Evolutionary conservation across 306 rosid genomes (phyloP), one percentile per base, ranked within the genome.

Genomic region (Pyrus communis): DNA sequence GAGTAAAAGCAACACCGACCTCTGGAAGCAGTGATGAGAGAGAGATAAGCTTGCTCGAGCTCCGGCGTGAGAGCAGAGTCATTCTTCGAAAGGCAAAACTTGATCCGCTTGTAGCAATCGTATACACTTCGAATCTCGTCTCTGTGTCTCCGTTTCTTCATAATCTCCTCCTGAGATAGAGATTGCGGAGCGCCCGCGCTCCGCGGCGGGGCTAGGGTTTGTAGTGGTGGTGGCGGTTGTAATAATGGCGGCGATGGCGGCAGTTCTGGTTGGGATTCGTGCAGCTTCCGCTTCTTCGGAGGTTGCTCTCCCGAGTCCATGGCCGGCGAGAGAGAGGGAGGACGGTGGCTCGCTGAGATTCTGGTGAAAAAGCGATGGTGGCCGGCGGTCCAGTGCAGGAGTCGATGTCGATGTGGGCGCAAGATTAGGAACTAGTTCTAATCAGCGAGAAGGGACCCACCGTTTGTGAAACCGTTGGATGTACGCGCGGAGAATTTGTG

Each of bases 281-380:
- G 77, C 13, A 87, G 78, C 88, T 54, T 84, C 27, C 93, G 89
- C 87, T 87, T 89, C 86, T 89, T 89, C 74, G 70, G 88, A 78
- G 90, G 91, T 74, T 84, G 91, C 86, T 89, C 93, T 62, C 75
- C 86, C 13, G 93, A 75, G 40, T 91, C 82, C 98, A 92, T 85
- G 86, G 78, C 77, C 9, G 75, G 54, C 73, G 62, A 73, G 45
- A 73, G 62, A 22, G 40, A 74, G 76, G 65, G 67, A 77, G 58
- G 18, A 58, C 35, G 35, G 63, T 68, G 82, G 71, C 81, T 71
- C 35, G 4, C 27, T 14, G 67, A 21, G 54, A 25, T 51, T 62
- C 55, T 68, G 46, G 57, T 25, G 54, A 17, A 12, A 12, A 31
- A 21, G 21, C 11, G 54, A 38, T 15, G 42, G 28, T 23, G 67